These are phyloP conservation scores for Pseudogymnoascus sp. DNA, from an alignment of 2,329 filamentous ascomycete species.

Conservation along the genomic window DNA sequence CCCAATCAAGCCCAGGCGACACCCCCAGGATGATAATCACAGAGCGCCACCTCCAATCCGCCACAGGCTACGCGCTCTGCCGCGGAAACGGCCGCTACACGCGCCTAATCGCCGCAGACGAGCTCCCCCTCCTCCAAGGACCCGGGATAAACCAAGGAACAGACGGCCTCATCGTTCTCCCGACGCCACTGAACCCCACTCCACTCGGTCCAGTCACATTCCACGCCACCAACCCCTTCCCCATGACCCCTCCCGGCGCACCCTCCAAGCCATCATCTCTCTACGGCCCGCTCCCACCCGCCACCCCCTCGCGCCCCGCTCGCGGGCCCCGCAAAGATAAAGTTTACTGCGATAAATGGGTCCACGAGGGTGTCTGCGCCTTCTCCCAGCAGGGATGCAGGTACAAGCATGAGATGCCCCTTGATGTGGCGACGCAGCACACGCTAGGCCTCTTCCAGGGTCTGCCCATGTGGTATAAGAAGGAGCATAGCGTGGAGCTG, in stretches of 20 bases:
- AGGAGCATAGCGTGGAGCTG: slow-evolving; percentile 33
- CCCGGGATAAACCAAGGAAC: slow-evolving; percentile 15
- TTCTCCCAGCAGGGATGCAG: slow-evolving; percentile 81
- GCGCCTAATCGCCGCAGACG: slow-evolving; percentile 48
- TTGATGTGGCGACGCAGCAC: slow-evolving; percentile 56
- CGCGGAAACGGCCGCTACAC: slow-evolving; percentile 48
- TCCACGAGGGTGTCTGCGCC: slow-evolving; percentile 75
- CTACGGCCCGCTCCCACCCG: not conserved
- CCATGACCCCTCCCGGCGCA: not conserved
- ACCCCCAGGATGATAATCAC: slow-evolving; percentile 9
- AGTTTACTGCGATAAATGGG: slow-evolving; percentile 83
- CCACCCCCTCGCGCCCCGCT: not conserved
- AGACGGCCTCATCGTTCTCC: slow-evolving; percentile 28
- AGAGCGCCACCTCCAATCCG: slow-evolving; percentile 20
- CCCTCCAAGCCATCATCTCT: not conserved
- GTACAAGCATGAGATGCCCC: slow-evolving; percentile 87
- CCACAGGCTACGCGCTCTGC: slow-evolving; percentile 46
- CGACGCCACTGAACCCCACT: slow-evolving; percentile 2
- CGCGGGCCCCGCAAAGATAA: slow-evolving; percentile 40
- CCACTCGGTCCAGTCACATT: not conserved
- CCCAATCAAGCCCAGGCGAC: slow-evolving; percentile 23
- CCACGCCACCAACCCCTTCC: not conserved
- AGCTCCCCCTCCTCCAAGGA: slow-evolving; percentile 35
- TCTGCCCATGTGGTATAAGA: slow-evolving; percentile 54
- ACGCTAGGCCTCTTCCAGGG: slow-evolving; percentile 64